These are phyloP conservation scores for Aspergillus ibericus DNA, from an alignment of 2,329 filamentous ascomycete species.

Conservation along the genomic window DNA sequence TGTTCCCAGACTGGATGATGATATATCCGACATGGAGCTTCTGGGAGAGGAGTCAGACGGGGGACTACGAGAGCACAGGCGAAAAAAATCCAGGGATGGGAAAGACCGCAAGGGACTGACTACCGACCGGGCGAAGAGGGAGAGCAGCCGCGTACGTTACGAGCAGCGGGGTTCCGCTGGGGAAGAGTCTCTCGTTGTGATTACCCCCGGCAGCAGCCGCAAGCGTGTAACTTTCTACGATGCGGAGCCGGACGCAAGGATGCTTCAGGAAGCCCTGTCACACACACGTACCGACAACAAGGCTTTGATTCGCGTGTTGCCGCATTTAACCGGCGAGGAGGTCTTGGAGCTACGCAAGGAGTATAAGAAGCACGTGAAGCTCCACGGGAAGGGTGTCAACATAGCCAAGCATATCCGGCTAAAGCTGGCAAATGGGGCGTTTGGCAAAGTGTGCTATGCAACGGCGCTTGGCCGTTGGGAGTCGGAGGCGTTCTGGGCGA, in stretches of 20 bases:
- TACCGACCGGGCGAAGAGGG: conserved; percentile 26
- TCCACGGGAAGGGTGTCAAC: conserved; percentile 50
- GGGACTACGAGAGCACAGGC: conserved; percentile 27
- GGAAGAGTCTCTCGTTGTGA: conserved; percentile 44
- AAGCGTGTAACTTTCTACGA: conserved; percentile 80
- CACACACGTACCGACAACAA: conserved; percentile 66
- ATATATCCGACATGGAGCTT: conserved; percentile 53
- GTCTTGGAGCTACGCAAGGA: conserved; percentile 81
- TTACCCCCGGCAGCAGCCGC: conserved; percentile 48
- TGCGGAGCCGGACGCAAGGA: conserved; percentile 72
- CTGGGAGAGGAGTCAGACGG: conserved; percentile 36
- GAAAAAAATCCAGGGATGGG: conserved; percentile 31
- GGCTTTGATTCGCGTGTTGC: conserved; percentile 78
- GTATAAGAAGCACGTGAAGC: conserved; percentile 86
- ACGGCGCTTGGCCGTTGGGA: conserved; percentile 89
- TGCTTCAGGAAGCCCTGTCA: conserved; percentile 73
- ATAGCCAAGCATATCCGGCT: conserved; percentile 53
- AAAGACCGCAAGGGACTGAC: conserved; percentile 32
- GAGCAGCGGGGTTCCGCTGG: conserved; percentile 29
- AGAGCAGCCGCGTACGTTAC: conserved; percentile 26
- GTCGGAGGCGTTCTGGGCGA: conserved; percentile 95
- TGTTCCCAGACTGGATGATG: conserved; percentile 56
- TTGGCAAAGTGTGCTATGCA: conserved; percentile 90
- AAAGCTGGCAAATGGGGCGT: conserved; percentile 51
- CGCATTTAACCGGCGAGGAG: conserved; percentile 80